A percentile compares a stretch with the other conserved stretches of the same genome.
Evolutionary conservation across 1,284 basidiomycete species (phyloP).

Genomic region (Gastroboletus turbinatus): DNA sequence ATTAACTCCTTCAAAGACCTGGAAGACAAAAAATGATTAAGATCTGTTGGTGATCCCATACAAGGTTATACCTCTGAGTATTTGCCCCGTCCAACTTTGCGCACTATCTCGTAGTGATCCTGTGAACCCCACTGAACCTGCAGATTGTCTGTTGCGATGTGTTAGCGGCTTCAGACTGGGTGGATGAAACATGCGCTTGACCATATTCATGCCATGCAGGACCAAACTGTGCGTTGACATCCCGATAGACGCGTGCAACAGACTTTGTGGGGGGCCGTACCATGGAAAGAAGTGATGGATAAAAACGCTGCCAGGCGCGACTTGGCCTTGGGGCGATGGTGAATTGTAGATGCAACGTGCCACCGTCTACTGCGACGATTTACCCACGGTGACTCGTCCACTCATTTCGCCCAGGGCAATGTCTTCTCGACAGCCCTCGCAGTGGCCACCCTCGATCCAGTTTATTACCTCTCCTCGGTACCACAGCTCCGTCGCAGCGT

Average conservation of each 20-base stretch:
- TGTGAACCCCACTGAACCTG: constrained; percentile 95
- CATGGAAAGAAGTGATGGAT: constrained; percentile 42
- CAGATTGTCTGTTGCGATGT: constrained; percentile 66
- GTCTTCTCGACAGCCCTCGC: constrained; percentile 34
- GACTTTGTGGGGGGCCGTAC: constrained; percentile 67
- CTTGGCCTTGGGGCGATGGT: constrained; percentile 8
- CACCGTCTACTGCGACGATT: constrained; percentile 9
- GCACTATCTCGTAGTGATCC: constrained; percentile 97
- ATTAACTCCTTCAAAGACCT: constrained; percentile 98
- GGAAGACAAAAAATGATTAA: constrained; percentile 12
- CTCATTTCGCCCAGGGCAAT: too few relatives aligned
- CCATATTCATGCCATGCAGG: constrained; percentile 83
- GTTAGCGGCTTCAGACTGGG: constrained; percentile 23
- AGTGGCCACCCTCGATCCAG: constrained; percentile 52
- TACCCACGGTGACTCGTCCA: constrained; percentile 35
- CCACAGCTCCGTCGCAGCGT: constrained; percentile 50
- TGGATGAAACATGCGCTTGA: constrained; percentile 13
- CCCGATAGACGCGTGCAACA: constrained; percentile 71
- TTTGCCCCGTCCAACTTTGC: constrained; percentile 96
- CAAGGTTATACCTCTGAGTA: constrained; percentile 78
- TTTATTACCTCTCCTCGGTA: constrained; percentile 48
- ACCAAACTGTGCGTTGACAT: constrained; percentile 71
- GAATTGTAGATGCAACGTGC: constrained; percentile 15
- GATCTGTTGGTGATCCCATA: constrained; percentile 13
- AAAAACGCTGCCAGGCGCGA: constrained; percentile 9